These are phyloP conservation scores for Bipolaris bicolor DNA, from an alignment of 2,329 filamentous ascomycete species.

Conservation along the genomic window DNA sequence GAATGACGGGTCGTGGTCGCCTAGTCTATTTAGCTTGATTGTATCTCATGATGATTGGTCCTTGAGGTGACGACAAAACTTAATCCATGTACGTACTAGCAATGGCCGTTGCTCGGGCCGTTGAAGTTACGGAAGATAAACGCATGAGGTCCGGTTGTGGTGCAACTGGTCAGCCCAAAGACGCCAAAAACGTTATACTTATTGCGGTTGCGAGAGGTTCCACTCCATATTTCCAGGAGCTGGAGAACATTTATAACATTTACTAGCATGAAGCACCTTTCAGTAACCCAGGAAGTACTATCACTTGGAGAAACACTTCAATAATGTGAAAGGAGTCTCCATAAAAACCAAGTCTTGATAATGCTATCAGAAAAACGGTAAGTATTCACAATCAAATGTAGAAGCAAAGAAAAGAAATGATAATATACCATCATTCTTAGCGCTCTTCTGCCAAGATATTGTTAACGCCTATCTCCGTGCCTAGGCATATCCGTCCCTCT, in stretches of 20 bases:
- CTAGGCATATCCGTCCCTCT: constrained; percentile 3
- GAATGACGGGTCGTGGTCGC: no score
- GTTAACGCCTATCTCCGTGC: constrained; percentile 18
- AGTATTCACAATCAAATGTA: no score
- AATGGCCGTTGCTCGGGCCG: not conserved
- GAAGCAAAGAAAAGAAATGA: no score
- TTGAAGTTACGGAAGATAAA: not conserved
- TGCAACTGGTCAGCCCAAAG: not conserved
- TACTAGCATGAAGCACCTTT: not conserved
- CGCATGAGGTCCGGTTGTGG: not conserved
- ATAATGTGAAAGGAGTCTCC: no score
- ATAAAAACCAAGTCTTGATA: no score
- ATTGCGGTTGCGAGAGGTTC: not conserved
- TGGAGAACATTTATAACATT: not conserved
- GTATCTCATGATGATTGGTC: no score
- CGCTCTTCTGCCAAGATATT: constrained; percentile 6
- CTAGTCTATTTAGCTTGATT: no score
- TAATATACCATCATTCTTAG: not conserved
- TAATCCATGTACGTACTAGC: no score
- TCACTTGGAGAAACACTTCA: no score
- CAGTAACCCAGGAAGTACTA: not conserved
- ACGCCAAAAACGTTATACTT: not conserved
- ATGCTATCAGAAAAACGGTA: no score
- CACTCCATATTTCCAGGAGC: not conserved
- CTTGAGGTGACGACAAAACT: no score